phyloP scores from a whole-genome alignment of 352 stramenopile species.

The Phytophthora hybrid region DNA sequence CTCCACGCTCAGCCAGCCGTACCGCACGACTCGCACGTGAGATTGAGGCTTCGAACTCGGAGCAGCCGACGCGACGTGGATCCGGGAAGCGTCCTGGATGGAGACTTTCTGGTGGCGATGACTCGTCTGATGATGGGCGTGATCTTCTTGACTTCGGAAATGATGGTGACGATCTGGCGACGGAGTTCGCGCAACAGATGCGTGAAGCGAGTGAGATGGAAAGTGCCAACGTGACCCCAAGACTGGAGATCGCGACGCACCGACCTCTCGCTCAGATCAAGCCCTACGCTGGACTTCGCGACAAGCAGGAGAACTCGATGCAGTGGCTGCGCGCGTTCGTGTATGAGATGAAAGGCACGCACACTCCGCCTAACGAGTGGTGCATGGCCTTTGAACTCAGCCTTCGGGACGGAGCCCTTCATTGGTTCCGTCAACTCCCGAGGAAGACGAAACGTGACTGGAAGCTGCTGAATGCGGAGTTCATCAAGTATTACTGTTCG shows the following conservation, averaged over 20 bases:
- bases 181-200: background rate
- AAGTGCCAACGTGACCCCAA: background rate
- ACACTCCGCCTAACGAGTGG: no score
- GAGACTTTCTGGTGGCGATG: background rate
- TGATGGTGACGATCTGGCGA: background rate
- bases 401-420: background rate
- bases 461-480: background rate
- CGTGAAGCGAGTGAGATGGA: background rate
- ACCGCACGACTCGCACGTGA: background rate
- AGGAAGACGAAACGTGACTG: background rate
- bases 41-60: background rate
- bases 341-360: no score
- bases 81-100: background rate
- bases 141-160: background rate
- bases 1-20: background rate
- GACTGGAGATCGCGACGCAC: constrained; percentile 2
- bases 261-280: background rate
- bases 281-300: background rate
- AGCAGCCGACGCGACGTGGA: no score
- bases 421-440: constrained; percentile 2
- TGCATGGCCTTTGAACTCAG: no score
- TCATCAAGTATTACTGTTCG: constrained; percentile 5
- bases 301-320: constrained; percentile 13
- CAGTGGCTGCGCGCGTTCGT: constrained; percentile 13
- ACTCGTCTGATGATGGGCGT: background rate